Conservation (phyloP, 2,329 filamentous ascomycete species). For the Colletotrichum sp. region DNA sequence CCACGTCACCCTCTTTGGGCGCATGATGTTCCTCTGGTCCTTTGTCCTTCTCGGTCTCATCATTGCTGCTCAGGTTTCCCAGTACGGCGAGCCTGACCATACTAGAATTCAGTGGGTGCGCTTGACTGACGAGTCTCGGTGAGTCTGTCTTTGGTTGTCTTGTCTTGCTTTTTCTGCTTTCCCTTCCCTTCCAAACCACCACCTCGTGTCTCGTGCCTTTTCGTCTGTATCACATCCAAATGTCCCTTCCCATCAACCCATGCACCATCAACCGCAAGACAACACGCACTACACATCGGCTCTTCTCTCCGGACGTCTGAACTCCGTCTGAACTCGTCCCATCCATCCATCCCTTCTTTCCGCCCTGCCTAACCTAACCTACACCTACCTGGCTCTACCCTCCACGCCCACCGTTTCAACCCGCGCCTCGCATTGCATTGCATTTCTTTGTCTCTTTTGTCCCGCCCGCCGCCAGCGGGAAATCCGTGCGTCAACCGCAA, state of each 20-base stretch:
- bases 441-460: slow-evolving; percentile 4
- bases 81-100: slow-evolving; percentile 16
- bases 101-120: slow-evolving; percentile 22
- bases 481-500: not conserved
- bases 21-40: slow-evolving; percentile 22
- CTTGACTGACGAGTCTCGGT: slow-evolving; percentile 23
- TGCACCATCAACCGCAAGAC: not conserved
- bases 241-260: not conserved
- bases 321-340: slow-evolving; percentile 7
- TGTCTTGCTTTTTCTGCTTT: not conserved
- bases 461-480: not conserved
- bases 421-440: slow-evolving; percentile 1
- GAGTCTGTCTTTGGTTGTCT: not conserved
- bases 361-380: not conserved
- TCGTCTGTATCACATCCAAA: not conserved
- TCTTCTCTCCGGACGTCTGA: not conserved
- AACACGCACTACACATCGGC: not conserved
- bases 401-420: slow-evolving; percentile 10
- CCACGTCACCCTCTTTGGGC: slow-evolving; percentile 21
- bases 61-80: slow-evolving; percentile 25
- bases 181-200: not conserved
- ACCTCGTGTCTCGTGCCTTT: not conserved
- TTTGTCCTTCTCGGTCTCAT: slow-evolving; percentile 25
- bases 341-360: not conserved
- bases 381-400: not conserved